These are phyloP conservation scores for Purshia tridentata DNA, from an alignment of 306 rosid genomes.

Conservation along the genomic window DNA sequence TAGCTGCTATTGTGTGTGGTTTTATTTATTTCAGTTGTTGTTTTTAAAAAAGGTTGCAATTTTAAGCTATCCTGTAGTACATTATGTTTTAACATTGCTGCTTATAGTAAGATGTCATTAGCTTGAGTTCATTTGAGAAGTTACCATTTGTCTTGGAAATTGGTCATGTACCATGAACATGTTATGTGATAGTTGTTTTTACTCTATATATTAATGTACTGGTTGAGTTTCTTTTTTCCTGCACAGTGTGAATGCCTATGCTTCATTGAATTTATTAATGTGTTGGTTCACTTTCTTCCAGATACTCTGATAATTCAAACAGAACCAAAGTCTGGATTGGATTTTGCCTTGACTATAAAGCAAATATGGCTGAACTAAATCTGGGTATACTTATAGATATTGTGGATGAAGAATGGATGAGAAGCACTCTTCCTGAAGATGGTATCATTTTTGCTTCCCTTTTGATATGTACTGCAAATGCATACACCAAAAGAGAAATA, in stretches of 20 bases:
- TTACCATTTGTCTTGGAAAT: background rate
- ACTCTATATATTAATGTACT: background rate
- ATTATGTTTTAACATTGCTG: background rate
- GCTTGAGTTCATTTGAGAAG: background rate
- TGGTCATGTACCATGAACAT: background rate
- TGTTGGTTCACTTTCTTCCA: background rate
- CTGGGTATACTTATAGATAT: constrained; percentile 65
- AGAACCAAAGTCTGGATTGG: background rate
- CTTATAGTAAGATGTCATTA: background rate
- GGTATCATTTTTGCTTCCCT: constrained; percentile 34
- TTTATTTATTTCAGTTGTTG: background rate
- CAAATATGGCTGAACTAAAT: constrained; percentile 62
- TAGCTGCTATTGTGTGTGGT: too few species aligned
- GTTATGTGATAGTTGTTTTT: background rate
- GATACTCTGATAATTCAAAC: background rate
- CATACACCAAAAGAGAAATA: background rate
- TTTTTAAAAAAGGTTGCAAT: background rate
- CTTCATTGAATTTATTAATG: background rate
- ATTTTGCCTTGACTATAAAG: constrained; percentile 3
- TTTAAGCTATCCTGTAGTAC: background rate
- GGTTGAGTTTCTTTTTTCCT: background rate
- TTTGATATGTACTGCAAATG: background rate
- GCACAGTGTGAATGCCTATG: background rate
- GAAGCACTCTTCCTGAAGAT: constrained; percentile 82
- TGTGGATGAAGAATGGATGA: constrained; percentile 92